phyloP scores from a whole-genome alignment of 768 basidiomycete species.

The Kwoniella newhampshirensis region DNA sequence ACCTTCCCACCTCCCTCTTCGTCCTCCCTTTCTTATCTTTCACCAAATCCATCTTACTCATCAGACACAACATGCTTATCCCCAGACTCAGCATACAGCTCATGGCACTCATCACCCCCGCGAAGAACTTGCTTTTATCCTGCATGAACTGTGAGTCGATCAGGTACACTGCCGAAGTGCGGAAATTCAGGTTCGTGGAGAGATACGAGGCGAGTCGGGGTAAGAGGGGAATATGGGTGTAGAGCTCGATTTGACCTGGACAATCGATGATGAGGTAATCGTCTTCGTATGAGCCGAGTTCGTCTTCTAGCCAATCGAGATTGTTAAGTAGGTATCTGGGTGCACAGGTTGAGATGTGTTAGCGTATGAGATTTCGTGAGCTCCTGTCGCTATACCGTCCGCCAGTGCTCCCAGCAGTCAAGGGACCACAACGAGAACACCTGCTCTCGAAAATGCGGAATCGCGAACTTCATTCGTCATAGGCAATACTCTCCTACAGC shows the following conservation, averaged over 20 bases:
- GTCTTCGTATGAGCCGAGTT: constrained; percentile 88
- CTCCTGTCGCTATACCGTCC: no score
- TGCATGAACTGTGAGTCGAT: constrained; percentile 99
- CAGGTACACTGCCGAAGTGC: constrained; percentile 85
- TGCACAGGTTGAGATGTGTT: not conserved
- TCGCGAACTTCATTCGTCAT: no score
- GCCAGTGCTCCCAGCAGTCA: no score
- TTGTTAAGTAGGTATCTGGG: constrained; percentile 89
- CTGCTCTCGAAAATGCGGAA: no score
- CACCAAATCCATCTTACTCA: constrained; percentile 99
- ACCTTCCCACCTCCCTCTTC: constrained; percentile 78
- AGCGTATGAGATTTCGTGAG: no score
- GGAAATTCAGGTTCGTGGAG: constrained; percentile 71
- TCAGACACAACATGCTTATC: constrained; percentile 93
- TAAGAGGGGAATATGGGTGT: constrained; percentile 96
- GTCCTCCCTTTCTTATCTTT: constrained; percentile 60
- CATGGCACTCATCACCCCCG: constrained; percentile 96
- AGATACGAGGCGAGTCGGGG: constrained; percentile 73
- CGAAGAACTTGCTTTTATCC: constrained; percentile 97
- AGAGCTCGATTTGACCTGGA: constrained; percentile 84
- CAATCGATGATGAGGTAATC: constrained; percentile 68
- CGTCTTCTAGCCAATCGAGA: constrained; percentile 97
- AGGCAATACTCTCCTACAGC: no score
- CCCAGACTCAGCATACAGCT: constrained; percentile 98
- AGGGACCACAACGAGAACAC: no score